Conservation (phyloP, 495 filamentous ascomycete genomes). For the Neurospora intermedia region DNA sequence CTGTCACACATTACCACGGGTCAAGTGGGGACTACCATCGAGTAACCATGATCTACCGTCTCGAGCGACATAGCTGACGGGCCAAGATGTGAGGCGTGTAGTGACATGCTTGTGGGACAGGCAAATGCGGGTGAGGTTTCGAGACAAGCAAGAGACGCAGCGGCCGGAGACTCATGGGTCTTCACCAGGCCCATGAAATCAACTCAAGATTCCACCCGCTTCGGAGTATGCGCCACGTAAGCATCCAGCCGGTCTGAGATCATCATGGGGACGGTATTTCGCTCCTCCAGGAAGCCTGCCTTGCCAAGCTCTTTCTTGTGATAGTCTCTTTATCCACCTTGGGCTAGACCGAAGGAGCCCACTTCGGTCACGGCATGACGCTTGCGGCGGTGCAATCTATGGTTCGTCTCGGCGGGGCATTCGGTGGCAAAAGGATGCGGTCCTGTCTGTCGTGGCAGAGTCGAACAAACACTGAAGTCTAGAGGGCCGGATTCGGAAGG, state of each 20-base stretch:
- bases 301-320: background rate
- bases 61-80: conserved; percentile 8
- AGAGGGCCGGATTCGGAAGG: conserved; percentile 15
- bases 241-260: background rate
- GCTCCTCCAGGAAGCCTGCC: background rate
- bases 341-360: conserved; percentile 5
- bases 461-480: conserved; percentile 12
- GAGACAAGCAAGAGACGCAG: conserved; percentile 10
- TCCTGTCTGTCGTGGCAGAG: conserved; percentile 13
- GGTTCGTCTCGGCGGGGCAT: conserved; percentile 5
- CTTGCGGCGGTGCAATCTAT: conserved; percentile 9
- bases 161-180: background rate
- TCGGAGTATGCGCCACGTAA: conserved; percentile 7
- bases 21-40: conserved; percentile 7
- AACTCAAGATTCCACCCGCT: background rate
- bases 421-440: conserved; percentile 10
- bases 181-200: conserved; percentile 2
- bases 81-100: conserved; percentile 15
- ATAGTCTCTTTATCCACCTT: conserved; percentile 3
- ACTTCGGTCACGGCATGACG: conserved; percentile 11
- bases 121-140: conserved; percentile 12
- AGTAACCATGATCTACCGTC: background rate
- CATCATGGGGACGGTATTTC: background rate
- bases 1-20: conserved; percentile 13
- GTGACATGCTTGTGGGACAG: conserved; percentile 23